Percentiles rank a stretch among this genome's conserved stretches.
Conservation (phyloP, 495 filamentous ascomycete species). For the Aspergillus panamensis region DNA sequence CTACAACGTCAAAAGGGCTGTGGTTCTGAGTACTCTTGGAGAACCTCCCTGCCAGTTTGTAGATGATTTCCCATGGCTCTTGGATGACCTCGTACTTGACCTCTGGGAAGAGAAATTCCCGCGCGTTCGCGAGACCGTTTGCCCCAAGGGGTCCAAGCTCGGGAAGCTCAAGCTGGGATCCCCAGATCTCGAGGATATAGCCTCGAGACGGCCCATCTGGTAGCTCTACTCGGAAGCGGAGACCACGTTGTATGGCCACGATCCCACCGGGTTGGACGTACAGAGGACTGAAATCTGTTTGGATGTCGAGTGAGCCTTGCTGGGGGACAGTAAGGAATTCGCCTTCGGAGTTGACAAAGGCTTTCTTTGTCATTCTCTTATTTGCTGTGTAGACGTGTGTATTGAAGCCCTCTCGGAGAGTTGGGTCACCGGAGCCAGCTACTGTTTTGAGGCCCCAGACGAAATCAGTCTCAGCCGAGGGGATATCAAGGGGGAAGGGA, state of each 20-base stretch:
- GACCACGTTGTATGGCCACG: conserved; percentile 45
- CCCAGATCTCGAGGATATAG: conserved; percentile 51
- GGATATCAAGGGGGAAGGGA: conserved; percentile 47
- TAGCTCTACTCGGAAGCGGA: conserved; percentile 45
- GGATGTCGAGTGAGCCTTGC: conserved; percentile 46
- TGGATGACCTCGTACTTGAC: conserved; percentile 41
- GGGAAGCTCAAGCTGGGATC: conserved; percentile 45
- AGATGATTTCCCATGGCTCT: conserved; percentile 46
- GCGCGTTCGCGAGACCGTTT: conserved; percentile 48
- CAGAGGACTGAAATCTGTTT: conserved; percentile 48
- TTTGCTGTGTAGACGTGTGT: conserved; percentile 47
- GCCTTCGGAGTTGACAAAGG: conserved; percentile 49
- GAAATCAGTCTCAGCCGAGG: conserved; percentile 39
- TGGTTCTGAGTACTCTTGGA: conserved; percentile 49
- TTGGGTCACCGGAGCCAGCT: conserved; percentile 49
- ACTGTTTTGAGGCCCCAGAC: conserved; percentile 47
- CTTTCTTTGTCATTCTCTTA: conserved; percentile 44
- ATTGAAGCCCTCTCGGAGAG: conserved; percentile 46
- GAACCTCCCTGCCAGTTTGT: conserved; percentile 50
- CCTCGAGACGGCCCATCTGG: conserved; percentile 46
- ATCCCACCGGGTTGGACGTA: conserved; percentile 49
- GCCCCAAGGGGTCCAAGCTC: conserved; percentile 50
- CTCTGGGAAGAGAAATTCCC: conserved; percentile 46
- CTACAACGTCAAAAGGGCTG: conserved; percentile 51
- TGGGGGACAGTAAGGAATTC: conserved; percentile 49